Evolutionary conservation across 1,284 basidiomycete genomes (phyloP), one percentile per base, ranked within the genome.

Genomic region (Fomitiporia mediterranea): DNA sequence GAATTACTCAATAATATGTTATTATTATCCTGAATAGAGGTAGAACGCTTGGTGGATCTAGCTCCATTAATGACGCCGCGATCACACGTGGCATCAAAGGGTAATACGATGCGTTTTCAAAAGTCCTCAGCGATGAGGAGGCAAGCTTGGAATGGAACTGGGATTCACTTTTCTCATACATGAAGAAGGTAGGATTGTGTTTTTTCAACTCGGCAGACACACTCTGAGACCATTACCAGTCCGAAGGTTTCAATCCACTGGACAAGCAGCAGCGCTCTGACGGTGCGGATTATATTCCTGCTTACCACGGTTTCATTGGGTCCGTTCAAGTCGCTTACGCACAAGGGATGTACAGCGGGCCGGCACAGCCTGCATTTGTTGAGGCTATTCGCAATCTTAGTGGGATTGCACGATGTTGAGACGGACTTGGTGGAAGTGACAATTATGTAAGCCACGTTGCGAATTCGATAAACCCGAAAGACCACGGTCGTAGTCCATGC

Each of bases 51-150:
- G 88, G 88, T 51, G 88, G 89, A n/a, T 86, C 79, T 3, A 75
- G 80, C 32, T 83, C 86, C 4, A 76, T 87, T 56, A 90, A 90
- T 70, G 88, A 84, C 55, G 75, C 88, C 70, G 90, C 86, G 70
- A 74, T 80, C 51, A 73, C 82, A 50, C 74, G 80, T 2, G 80
- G 81, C 6, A 75, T 76, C 25, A 62, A 75, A 42, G 60, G 73
- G 53, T 82, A 86, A 64, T 70, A 83, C 62, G 75, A 84, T 62
- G 72, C 79, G 1, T 84, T 80, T 80, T 70, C 76, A 4, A 63
- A 67, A 15, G 65, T 84, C 57, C 69, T 78, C 54, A 66, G 66
- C 2, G 60, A 64, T 0, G 62, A 69, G 55, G 68, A 71, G 48
- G 66, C 64, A 39, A 62, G 63, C 17, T 47, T 62, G 15, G 64